Evolutionary conservation across 176 grass and related monocot species (phyloP).

Genomic region (Aegilops tauschii): DNA sequence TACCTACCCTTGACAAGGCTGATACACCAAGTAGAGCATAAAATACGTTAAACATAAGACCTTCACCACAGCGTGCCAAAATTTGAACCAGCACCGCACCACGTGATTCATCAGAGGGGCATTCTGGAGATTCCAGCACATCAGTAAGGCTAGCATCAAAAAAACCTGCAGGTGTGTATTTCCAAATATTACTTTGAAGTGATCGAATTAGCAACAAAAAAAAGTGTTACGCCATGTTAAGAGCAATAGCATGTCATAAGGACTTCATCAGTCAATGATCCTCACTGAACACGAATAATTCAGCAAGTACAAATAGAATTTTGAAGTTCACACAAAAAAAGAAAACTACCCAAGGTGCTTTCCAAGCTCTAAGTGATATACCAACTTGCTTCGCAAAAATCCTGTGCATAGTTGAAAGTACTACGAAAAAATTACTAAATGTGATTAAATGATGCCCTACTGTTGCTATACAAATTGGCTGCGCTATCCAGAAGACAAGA

Average conservation of each 20-base stretch:
- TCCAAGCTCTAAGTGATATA: neutral
- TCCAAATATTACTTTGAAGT: constrained; percentile 25
- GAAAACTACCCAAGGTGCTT: neutral
- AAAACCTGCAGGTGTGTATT: constrained; percentile 67
- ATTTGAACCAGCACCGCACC: constrained; percentile 61
- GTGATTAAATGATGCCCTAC: neutral
- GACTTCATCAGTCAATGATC: neutral
- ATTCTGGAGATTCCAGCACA: constrained; percentile 61
- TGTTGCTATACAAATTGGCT: neutral
- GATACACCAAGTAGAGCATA: constrained; percentile 97
- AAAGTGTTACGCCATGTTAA: neutral
- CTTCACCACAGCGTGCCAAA: constrained; percentile 73
- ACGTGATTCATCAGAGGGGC: constrained; percentile 49
- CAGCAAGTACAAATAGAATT: neutral
- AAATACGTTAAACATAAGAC: constrained; percentile 75
- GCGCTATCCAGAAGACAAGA: neutral
- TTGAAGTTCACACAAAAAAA: neutral
- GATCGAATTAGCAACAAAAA: constrained; percentile 15
- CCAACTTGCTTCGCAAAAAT: neutral
- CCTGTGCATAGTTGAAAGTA: neutral
- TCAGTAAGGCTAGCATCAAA: constrained; percentile 65
- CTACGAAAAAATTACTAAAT: neutral
- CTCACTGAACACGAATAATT: neutral
- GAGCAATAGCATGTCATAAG: constrained; percentile 20
- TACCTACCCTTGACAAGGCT: constrained; percentile 83